Evolutionary conservation across 805 yeast genomes (phyloP).

Genomic region (Schizosaccharomyces octosporus): DNA sequence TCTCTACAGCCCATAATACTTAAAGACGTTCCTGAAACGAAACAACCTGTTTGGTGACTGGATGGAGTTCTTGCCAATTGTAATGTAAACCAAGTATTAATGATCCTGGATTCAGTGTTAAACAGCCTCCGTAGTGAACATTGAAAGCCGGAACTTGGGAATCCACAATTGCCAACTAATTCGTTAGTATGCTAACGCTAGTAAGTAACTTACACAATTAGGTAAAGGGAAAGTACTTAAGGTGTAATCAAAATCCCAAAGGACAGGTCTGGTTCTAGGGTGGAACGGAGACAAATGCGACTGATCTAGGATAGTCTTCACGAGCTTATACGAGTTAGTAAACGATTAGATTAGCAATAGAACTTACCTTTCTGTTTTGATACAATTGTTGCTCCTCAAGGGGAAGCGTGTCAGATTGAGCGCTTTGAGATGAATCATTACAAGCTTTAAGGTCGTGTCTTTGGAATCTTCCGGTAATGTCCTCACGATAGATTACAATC

Average conservation of each 20-base stretch:
- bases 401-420: background rate
- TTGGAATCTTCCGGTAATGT: constrained; percentile 42
- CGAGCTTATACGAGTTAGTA: constrained; percentile 6
- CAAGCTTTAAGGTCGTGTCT: constrained; percentile 29
- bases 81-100: constrained; percentile 22
- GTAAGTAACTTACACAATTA: constrained; percentile 16
- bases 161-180: background rate
- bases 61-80: constrained; percentile 10
- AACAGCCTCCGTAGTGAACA: constrained; percentile 50
- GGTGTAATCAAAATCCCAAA: constrained; percentile 45
- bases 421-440: constrained; percentile 6
- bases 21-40: background rate
- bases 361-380: background rate
- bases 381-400: constrained; percentile 6
- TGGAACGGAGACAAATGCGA: constrained; percentile 69
- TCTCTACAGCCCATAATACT: background rate
- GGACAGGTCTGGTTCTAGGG: constrained; percentile 31
- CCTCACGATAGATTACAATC: constrained; percentile 48
- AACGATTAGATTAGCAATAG: background rate
- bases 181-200: background rate
- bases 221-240: constrained; percentile 64
- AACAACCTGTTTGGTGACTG: background rate
- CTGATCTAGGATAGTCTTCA: constrained; percentile 61
- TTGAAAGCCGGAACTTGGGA: background rate
- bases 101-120: constrained; percentile 45